Evolutionary conservation across 352 stramenopile species (phyloP), one percentile per base, ranked within the genome.

Genomic region (Pythium apleroticum): DNA sequence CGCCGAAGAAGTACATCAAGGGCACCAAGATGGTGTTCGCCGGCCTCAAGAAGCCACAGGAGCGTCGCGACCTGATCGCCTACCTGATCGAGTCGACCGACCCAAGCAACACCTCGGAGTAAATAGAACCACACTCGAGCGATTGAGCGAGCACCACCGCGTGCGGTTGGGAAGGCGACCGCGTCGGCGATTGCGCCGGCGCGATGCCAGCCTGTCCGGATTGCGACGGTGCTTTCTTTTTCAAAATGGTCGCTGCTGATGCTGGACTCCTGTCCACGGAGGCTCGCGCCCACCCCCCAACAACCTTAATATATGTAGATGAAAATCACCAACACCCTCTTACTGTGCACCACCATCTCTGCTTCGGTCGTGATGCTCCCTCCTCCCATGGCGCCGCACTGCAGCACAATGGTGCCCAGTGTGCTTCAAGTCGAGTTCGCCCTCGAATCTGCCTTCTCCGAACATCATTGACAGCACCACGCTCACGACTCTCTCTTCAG

Each of bases 1-100:
- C 97, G 56, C 98, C 98, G 17, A 99, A 99, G 94, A 99, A 99
- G 89, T 99, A 99, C 95, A 99, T 99, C 74, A 99, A 98, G 95
- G 97, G 98, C 73, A 99, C 98, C 60, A 99, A 99, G 89, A 99
- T 99, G 98, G 96, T 99, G 46, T 99, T 99, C 69, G 98, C 98
- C 24, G 98, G 98, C 73, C 85, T 99, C 60, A 99, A 99, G 92
- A 99, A 99, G 89, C 84, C 93, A 27, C 71, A 87, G 52, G 98
- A 99, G 73, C 91, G 98, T 61, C 92, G 97, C 33, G 95, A 99
- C 77, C 87, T 99, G 62, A 99, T 99, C 71, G 96, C 97, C 37
- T 99, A 99, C 92, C 83, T 99, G 49, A 97, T 99, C 78, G 75
- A 96, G 60, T 72, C 90, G 50, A 69, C 45, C 65, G 69, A 80